Conservation (phyloP, 176 grass and related monocot genomes). For the Chloris gayana region DNA sequence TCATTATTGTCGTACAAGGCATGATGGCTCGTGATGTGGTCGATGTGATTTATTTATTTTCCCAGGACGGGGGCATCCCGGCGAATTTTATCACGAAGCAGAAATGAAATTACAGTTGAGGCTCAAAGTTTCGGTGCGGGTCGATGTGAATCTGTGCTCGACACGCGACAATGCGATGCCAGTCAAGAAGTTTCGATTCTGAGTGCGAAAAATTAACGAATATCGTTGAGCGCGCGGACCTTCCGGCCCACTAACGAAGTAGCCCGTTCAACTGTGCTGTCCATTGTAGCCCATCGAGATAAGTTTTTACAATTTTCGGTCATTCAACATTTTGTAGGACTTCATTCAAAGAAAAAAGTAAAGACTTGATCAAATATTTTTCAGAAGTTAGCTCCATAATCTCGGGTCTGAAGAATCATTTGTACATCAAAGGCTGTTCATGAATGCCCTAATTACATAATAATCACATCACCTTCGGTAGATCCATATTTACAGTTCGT, state of each 20-base stretch:
- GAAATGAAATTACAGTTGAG: not conserved
- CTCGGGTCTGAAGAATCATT: not conserved
- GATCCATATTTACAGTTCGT: not conserved
- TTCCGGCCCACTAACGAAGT: not conserved
- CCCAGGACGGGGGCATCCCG: no score
- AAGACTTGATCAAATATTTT: not conserved
- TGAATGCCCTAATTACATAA: not conserved
- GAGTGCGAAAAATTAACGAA: no score
- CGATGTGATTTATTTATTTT: not conserved
- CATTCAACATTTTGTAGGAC: not conserved
- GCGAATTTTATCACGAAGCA: not conserved
- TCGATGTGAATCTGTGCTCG: not conserved
- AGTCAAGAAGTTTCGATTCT: not conserved
- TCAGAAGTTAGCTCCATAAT: not conserved
- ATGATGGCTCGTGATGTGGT: not conserved
- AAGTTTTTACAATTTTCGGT: not conserved
- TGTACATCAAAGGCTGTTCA: not conserved
- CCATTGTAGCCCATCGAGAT: not conserved
- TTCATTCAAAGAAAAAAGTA: not conserved
- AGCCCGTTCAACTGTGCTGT: not conserved
- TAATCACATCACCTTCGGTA: not conserved
- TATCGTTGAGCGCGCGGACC: no score
- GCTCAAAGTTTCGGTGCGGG: not conserved
- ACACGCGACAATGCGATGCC: not conserved
- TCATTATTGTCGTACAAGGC: not conserved